Conservation (phyloP, 768 basidiomycete species). For the Auriscalpium microsporum region DNA sequence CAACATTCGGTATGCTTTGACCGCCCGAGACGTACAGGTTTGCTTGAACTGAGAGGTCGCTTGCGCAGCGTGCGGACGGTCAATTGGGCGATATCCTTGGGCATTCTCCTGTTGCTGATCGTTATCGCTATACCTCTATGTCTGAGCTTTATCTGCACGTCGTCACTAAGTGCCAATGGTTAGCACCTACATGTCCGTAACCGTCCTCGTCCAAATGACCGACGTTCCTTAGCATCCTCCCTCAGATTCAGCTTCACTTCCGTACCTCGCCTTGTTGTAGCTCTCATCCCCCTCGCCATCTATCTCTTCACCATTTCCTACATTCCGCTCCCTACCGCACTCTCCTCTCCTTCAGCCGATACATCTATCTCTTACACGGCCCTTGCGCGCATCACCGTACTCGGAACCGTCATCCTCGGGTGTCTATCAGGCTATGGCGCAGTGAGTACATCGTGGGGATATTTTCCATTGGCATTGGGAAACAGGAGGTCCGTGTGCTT, state of each 20-base stretch:
- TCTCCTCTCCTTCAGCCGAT: slow-evolving; percentile 27
- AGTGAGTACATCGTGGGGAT: slow-evolving; percentile 56
- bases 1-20: slow-evolving; percentile 39
- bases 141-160: slow-evolving; percentile 48
- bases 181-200: slow-evolving; percentile 6
- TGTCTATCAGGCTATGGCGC: slow-evolving; percentile 75
- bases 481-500: slow-evolving; percentile 16
- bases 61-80: slow-evolving; percentile 45
- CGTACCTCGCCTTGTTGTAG: slow-evolving; percentile 1
- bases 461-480: slow-evolving; percentile 36
- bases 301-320: slow-evolving; percentile 57
- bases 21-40: not conserved
- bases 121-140: slow-evolving; percentile 62
- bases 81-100: slow-evolving; percentile 63
- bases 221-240: not conserved
- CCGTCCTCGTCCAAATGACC: not conserved
- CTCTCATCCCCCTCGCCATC: slow-evolving; percentile 18
- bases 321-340: slow-evolving; percentile 55
- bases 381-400: slow-evolving; percentile 56
- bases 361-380: slow-evolving; percentile 29
- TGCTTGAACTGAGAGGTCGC: not conserved
- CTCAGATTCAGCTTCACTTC: not conserved
- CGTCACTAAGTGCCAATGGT: slow-evolving; percentile 7
- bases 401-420: slow-evolving; percentile 76
- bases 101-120: slow-evolving; percentile 49